Evolutionary conservation across 305 asterid genomes (phyloP), one percentile per base, ranked within the genome.

Genomic region (Fraxinus floribunda): DNA sequence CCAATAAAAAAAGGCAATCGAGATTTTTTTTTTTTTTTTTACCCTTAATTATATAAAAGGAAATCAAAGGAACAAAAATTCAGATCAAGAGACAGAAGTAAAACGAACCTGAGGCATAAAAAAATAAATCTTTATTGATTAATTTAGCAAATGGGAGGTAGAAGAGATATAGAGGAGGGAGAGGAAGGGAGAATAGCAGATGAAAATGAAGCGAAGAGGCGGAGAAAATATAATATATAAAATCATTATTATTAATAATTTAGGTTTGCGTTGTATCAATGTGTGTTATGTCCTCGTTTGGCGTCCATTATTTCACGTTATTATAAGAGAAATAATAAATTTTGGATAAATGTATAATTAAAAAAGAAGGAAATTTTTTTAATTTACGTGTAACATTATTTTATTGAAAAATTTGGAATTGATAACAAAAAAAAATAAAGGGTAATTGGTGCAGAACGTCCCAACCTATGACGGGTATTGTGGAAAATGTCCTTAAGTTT

Each of bases 131-230:
- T 68, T 70, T 29, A 29, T 70, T 15, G 18, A 30, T 70, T 32
- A 32, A 70, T 70, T 30, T 29, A 15, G 76, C 13, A n/a, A 70
- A 70, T 70, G 39, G 39, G 75, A 70, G 20, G 39, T 70, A 30
- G 41, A 13, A 68, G 75, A 70, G 86, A 78, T 86, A 84, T 29
- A 86, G 83, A 85, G 91, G 82, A 82, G 86, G 86, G 92, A 79
- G 89, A 88, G 89, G 87, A 77, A 70, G 72, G 55, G 57, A 30
- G 78, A 18, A 32, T 72, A 77, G 83, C 16, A 82, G 85, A 76
- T 66, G 77, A 44, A 70, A 64, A 82, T 9, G 76, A 15, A 80
- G 85, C 81, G 79, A 64, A 68, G 81, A 83, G 86, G 85, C 85
- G 79, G 81, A 83, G 72, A 62, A 72, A 64, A 79, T 80, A 46